Conservation (phyloP, 2,329 filamentous ascomycete genomes). For the Epichloe hybrida region DNA sequence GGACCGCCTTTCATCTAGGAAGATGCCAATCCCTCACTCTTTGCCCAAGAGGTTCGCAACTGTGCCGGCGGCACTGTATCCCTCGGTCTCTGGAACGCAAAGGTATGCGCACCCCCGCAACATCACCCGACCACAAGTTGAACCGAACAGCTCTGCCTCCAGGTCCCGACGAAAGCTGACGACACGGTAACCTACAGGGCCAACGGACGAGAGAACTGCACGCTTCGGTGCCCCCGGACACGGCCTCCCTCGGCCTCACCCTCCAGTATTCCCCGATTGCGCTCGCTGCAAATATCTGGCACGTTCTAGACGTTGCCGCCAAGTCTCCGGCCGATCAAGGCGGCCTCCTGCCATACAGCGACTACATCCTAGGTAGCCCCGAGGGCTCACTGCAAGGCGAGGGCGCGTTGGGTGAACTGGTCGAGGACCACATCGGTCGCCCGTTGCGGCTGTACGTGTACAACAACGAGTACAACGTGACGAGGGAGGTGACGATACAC, state of each 20-base stretch:
- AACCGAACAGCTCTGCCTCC: too few relatives aligned
- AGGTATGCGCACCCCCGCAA: slow-evolving; percentile 39
- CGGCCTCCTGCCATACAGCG: slow-evolving; percentile 87
- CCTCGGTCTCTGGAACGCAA: slow-evolving; percentile 84
- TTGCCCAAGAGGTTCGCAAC: slow-evolving; percentile 86
- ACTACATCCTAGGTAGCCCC: slow-evolving; percentile 92
- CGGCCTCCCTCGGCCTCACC: slow-evolving; percentile 66
- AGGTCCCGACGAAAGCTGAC: neutral
- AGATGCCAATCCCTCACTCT: slow-evolving; percentile 71
- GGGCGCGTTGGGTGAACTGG: slow-evolving; percentile 73
- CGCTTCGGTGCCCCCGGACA: slow-evolving; percentile 55
- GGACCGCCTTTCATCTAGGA: slow-evolving; percentile 41
- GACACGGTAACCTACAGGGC: slow-evolving; percentile 39
- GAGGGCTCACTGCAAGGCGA: slow-evolving; percentile 82
- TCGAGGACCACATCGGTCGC: slow-evolving; percentile 83
- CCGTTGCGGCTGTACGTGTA: slow-evolving; percentile 85
- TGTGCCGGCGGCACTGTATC: slow-evolving; percentile 76
- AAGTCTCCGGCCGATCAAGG: slow-evolving; percentile 84
- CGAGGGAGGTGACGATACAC: slow-evolving; percentile 83
- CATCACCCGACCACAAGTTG: neutral
- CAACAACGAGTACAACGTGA: slow-evolving; percentile 96
- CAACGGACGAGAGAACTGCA: slow-evolving; percentile 73
- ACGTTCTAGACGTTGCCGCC: slow-evolving; percentile 81
- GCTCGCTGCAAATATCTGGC: slow-evolving; percentile 86
- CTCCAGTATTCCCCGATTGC: slow-evolving; percentile 81